These are phyloP conservation scores for Aureobasidium sp. DNA, from an alignment of 2,329 filamentous ascomycete species.

Conservation along the genomic window DNA sequence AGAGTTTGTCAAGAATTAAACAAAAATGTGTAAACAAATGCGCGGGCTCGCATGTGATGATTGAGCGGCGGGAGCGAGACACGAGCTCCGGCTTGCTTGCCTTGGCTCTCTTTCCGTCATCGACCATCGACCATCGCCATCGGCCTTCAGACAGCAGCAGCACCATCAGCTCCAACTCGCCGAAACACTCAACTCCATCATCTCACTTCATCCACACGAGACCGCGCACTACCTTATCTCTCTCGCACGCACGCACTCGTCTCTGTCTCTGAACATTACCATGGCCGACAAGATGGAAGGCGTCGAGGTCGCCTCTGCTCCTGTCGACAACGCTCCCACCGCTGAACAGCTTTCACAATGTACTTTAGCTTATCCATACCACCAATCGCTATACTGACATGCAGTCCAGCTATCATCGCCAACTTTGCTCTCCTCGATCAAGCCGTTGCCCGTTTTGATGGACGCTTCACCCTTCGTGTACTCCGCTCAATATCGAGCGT, in stretches of 20 bases:
- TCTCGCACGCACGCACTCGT: constrained; percentile 12
- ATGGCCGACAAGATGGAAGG: constrained; percentile 60
- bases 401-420: constrained; percentile 83
- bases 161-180: constrained; percentile 14
- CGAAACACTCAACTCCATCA: constrained; percentile 23
- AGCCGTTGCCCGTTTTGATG: constrained; percentile 92
- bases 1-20: not conserved
- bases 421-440: constrained; percentile 94
- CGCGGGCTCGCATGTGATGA: constrained; percentile 19
- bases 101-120: constrained; percentile 16
- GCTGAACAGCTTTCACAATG: constrained; percentile 23
- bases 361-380: constrained; percentile 3
- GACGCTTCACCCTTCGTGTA: constrained; percentile 93
- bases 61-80: not conserved
- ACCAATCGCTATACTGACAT: constrained; percentile 11
- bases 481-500: constrained; percentile 96
- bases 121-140: constrained; percentile 12
- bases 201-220: constrained; percentile 12
- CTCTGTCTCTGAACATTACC: constrained; percentile 21
- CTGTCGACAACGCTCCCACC: constrained; percentile 21
- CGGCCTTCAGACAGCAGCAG: not conserved
- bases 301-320: constrained; percentile 36
- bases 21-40: constrained; percentile 17
- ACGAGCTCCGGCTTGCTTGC: constrained; percentile 9
- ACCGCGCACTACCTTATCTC: constrained; percentile 16